Percentiles rank a stretch among this genome's conserved stretches.
phyloP scores from a whole-genome alignment of 768 basidiomycete genomes.

The Termitomyces sp. region DNA sequence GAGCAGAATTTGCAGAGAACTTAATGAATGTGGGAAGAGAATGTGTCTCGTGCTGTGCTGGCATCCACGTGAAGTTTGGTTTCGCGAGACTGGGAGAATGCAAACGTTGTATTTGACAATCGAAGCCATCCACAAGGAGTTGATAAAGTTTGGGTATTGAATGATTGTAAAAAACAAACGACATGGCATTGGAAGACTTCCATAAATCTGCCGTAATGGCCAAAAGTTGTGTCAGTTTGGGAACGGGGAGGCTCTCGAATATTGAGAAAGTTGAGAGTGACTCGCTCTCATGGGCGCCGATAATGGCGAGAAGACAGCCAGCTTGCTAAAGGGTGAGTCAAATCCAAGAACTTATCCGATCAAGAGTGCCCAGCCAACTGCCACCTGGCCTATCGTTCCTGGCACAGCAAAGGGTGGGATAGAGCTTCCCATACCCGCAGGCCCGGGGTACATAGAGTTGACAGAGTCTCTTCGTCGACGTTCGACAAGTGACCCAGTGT shows the following conservation, averaged over 20 bases:
- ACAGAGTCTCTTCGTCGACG: background rate
- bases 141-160: background rate
- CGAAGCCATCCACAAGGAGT: background rate
- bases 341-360: too few species aligned
- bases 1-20: too few species aligned
- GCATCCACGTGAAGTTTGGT: background rate
- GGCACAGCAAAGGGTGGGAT: background rate
- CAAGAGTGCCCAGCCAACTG: too few species aligned
- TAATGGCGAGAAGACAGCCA: too few species aligned
- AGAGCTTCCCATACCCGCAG: too few species aligned
- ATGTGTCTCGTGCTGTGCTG: background rate
- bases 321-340: too few species aligned
- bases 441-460: too few species aligned
- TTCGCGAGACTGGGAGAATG: background rate
- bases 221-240: too few species aligned
- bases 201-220: background rate
- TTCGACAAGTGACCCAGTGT: background rate
- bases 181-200: background rate
- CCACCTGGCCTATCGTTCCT: too few species aligned
- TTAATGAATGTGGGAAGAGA: too few species aligned
- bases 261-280: too few species aligned
- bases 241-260: background rate
- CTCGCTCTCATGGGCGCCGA: too few species aligned
- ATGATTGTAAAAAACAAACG: background rate
- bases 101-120: background rate